These are phyloP conservation scores for Choiromyces venosus DNA, from an alignment of 495 filamentous ascomycete species.

Conservation along the genomic window DNA sequence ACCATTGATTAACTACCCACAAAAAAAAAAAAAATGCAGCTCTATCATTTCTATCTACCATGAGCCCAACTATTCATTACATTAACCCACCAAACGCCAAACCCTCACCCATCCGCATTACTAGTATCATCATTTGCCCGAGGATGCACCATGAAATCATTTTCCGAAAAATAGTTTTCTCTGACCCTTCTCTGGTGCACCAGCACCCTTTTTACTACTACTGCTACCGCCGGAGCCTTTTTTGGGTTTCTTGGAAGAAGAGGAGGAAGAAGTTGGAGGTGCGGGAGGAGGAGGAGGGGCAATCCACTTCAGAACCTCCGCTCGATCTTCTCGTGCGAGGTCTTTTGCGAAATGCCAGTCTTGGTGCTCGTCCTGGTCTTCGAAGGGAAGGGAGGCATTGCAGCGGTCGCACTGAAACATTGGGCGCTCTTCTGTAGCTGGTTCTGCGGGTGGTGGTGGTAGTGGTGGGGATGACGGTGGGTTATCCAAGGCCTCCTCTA, in stretches of 20 bases:
- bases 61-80: too few species aligned
- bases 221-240: constrained; percentile 41
- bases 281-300: neutral
- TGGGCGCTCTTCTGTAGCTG: neutral
- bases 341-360: constrained; percentile 97
- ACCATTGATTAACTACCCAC: neutral
- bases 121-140: neutral
- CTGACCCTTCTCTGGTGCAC: constrained; percentile 64
- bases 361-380: constrained; percentile 67
- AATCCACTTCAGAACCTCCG: constrained; percentile 19
- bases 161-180: constrained; percentile 64
- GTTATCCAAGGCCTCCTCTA: constrained; percentile 44
- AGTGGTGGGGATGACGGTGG: neutral
- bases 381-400: constrained; percentile 51
- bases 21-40: neutral
- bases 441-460: neutral
- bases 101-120: neutral
- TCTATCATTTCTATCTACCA: neutral
- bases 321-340: constrained; percentile 50
- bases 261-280: constrained; percentile 36
- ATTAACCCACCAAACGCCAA: neutral
- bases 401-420: constrained; percentile 50
- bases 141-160: constrained; percentile 43
- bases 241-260: constrained; percentile 42
- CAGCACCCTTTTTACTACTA: constrained; percentile 36